Base-by-base conservation (phyloP, 257 asterid species). In the Vinca minor region DNA sequence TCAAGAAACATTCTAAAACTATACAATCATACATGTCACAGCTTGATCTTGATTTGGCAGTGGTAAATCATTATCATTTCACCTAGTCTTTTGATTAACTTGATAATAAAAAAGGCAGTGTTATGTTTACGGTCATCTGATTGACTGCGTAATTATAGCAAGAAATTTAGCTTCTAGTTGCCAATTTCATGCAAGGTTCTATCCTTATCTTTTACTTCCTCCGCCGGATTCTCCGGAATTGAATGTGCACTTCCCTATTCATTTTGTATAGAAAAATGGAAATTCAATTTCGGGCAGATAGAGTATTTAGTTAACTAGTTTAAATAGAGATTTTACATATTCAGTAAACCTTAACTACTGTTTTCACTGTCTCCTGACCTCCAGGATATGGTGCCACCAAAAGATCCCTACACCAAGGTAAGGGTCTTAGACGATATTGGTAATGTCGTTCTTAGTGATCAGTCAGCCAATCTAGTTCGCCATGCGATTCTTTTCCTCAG, bases 311-410 rank as follows among this genome's bases (percentile, higher is more conserved):
- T 2, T 0, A 4, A n/a, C 48, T 31, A 41, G 45, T 8, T 2
- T 36, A 28, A 25, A 8, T 17, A 34, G 46, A 3, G 42, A 46
- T 26, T 17, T 42, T 47, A 39, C 59, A 52, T 36, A 42, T 64
- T 64, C 18, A 49, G 56, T 50, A n/a, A 32, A 36, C 26, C 21
- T 64, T 59, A 35, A 64, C 13, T 54, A 38, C 54, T 28, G 38
- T n/a, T 15, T 69, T 67, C 61, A 46, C 18, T 63, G 53, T 67
- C 29, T 73, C 72, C 18, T 63, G 52, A 64, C 28, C 56, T 53
- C 45, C 71, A 92, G 97, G 98, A 92, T 69, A 92, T 77, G 89
- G 77, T 89, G 73, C 98, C 98, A 50, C 98, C 97, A 5, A 92
- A 92, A 74, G 96, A 92, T 83, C 97, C 98, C 34, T 89, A 77